A percentile compares a stretch with the other conserved stretches of the same genome.
Evolutionary conservation across 768 basidiomycete genomes (phyloP).

Genomic region (Phaeotremella fagi): DNA sequence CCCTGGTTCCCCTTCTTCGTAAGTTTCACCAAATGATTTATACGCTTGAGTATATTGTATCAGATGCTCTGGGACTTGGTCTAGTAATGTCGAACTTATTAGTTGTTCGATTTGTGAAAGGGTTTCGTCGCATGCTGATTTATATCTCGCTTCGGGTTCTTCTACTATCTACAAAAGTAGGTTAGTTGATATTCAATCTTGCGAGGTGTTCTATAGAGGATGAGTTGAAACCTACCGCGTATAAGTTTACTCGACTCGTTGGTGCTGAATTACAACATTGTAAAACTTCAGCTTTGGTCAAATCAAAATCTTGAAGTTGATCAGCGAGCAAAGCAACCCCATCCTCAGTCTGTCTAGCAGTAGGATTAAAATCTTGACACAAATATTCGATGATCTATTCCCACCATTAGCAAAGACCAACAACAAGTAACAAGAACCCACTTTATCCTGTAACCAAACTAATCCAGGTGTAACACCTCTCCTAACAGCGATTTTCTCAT

Average conservation of each 20-base stretch:
- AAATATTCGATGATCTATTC: slow-evolving; percentile 78
- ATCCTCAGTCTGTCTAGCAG: slow-evolving; percentile 59
- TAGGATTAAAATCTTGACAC: slow-evolving; percentile 67
- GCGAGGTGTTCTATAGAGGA: not conserved
- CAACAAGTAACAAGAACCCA: slow-evolving; percentile 41
- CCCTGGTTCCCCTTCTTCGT: slow-evolving; percentile 17
- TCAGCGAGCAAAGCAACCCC: slow-evolving; percentile 65
- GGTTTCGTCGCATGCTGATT: slow-evolving; percentile 53
- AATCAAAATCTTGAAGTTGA: slow-evolving; percentile 60
- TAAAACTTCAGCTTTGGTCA: slow-evolving; percentile 88
- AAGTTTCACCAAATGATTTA: slow-evolving; percentile 10
- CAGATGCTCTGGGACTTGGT: not conserved
- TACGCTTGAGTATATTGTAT: not conserved
- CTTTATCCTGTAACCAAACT: slow-evolving; percentile 80
- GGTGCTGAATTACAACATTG: slow-evolving; percentile 89
- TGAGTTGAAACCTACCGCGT: slow-evolving; percentile 61
- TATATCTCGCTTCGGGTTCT: slow-evolving; percentile 76
- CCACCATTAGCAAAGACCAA: not conserved
- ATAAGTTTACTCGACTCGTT: slow-evolving; percentile 73
- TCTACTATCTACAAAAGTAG: slow-evolving; percentile 68
- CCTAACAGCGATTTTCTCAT: slow-evolving; percentile 57
- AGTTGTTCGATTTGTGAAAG: not conserved
- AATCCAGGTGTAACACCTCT: slow-evolving; percentile 73
- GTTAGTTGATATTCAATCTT: not conserved
- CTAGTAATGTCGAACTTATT: not conserved